Evolutionary conservation across 169 alveolate species (phyloP).

Genomic region (Eimeria necatrix): DNA sequence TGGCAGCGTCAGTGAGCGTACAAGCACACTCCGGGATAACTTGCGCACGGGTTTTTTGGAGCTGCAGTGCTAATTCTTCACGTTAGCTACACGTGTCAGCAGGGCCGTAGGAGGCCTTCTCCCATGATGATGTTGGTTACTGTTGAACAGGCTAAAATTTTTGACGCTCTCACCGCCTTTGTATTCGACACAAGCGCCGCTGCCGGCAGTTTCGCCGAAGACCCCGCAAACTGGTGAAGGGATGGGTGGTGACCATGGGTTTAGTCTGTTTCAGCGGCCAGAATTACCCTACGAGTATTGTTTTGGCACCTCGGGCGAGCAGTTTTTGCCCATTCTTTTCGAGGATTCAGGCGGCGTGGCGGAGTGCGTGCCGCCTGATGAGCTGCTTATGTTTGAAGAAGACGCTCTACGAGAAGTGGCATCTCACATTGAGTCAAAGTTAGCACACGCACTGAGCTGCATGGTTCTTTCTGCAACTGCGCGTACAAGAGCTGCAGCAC

Average conservation of each 20-base stretch:
- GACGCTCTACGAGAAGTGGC: slow-evolving; percentile 68
- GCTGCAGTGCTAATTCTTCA: too few relatives aligned
- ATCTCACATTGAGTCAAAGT: slow-evolving; percentile 49
- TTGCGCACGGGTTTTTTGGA: too few relatives aligned
- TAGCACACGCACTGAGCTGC: slow-evolving; percentile 66
- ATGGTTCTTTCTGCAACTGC: slow-evolving; percentile 54
- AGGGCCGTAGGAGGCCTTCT: too few relatives aligned
- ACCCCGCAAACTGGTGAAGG: slow-evolving; percentile 52
- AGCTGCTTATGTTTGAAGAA: slow-evolving; percentile 62
- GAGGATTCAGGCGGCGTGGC: slow-evolving; percentile 74
- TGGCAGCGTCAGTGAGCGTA: too few relatives aligned
- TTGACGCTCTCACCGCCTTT: slow-evolving; percentile 72
- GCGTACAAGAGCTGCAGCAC: slow-evolving; percentile 31
- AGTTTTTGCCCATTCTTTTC: slow-evolving; percentile 61
- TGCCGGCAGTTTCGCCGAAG: slow-evolving; percentile 52
- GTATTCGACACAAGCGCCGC: slow-evolving; percentile 43
- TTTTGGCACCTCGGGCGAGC: slow-evolving; percentile 60
- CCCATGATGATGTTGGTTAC: too few relatives aligned
- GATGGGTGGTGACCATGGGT: slow-evolving; percentile 11
- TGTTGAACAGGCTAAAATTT: slow-evolving; percentile 37
- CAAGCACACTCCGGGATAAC: too few relatives aligned
- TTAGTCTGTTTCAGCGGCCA: not conserved
- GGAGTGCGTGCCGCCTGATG: slow-evolving; percentile 71
- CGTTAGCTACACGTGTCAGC: too few relatives aligned
- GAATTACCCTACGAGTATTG: slow-evolving; percentile 46